These are phyloP conservation scores for Clavispora carvajalis DNA, from an alignment of 805 yeast species.

Conservation along the genomic window DNA sequence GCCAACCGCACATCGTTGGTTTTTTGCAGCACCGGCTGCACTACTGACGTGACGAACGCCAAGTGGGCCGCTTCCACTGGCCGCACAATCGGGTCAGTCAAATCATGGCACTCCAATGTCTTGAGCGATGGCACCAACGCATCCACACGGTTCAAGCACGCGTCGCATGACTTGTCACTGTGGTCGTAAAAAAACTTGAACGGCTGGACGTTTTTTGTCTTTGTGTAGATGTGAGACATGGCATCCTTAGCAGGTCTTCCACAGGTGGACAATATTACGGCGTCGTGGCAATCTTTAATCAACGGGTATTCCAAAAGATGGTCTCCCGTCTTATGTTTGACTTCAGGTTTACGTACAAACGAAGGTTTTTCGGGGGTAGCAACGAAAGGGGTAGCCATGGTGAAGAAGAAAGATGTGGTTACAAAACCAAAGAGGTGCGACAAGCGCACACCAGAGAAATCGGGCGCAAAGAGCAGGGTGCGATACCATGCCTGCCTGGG, in stretches of 20 bases:
- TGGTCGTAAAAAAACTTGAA: constrained; percentile 32
- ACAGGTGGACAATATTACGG: neutral
- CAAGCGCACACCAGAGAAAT: no score
- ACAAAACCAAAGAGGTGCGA: neutral
- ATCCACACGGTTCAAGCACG: constrained; percentile 55
- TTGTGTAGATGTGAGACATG: neutral
- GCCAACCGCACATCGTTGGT: constrained; percentile 31
- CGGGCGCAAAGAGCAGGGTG: no score
- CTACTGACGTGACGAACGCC: constrained; percentile 20
- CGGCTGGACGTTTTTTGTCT: constrained; percentile 1
- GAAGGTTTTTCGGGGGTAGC: neutral
- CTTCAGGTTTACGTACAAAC: neutral
- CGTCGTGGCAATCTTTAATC: neutral
- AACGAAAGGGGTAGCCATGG: neutral
- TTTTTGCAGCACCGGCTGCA: constrained; percentile 47
- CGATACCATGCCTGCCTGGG: no score
- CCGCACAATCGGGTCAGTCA: constrained; percentile 43
- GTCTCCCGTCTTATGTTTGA: neutral
- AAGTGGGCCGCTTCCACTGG: constrained; percentile 48
- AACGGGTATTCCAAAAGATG: constrained; percentile 3
- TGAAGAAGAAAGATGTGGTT: neutral
- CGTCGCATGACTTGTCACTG: constrained; percentile 50
- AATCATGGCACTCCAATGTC: constrained; percentile 45
- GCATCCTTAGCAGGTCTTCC: neutral
- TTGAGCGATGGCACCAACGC: constrained; percentile 52